These are phyloP conservation scores for Eucalyptus curtisii DNA, from an alignment of 345 rosid species.

Conservation along the genomic window DNA sequence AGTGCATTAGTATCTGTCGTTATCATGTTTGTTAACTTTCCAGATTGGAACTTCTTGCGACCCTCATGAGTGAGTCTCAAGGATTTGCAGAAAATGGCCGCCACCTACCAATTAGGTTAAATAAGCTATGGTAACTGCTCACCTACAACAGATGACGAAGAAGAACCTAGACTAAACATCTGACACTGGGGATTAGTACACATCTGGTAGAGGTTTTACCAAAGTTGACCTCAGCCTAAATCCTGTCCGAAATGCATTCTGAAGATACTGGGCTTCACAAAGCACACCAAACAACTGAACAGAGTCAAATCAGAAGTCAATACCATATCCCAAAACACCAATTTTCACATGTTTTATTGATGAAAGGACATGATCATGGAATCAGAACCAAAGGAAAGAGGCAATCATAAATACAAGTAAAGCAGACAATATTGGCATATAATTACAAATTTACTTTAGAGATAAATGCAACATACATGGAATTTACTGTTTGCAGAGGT, in stretches of 20 bases:
- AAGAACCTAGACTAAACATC: background rate
- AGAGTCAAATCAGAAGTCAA: background rate
- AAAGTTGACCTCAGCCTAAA: slow-evolving; percentile 80
- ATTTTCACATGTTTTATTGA: background rate
- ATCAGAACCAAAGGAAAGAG: background rate
- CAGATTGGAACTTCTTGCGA: slow-evolving; percentile 75
- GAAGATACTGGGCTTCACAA: slow-evolving; percentile 46
- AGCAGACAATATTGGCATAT: background rate
- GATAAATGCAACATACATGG: background rate
- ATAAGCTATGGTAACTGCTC: background rate
- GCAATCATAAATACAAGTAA: background rate
- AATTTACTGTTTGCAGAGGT: background rate
- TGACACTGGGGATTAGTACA: background rate
- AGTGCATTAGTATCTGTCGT: slow-evolving; percentile 88
- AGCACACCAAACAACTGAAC: slow-evolving; percentile 28
- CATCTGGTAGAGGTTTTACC: slow-evolving; percentile 30
- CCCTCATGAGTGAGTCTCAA: slow-evolving; percentile 74
- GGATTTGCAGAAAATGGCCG: slow-evolving; percentile 85
- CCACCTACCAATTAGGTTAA: slow-evolving; percentile 33
- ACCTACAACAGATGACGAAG: background rate
- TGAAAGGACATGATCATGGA: background rate
- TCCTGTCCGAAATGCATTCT: slow-evolving; percentile 84
- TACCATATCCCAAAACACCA: background rate
- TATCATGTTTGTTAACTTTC: slow-evolving; percentile 62
- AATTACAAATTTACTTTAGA: background rate